Evolutionary conservation across 1,139 yeast species (phyloP).

Genomic region (Pneumocystis murina): DNA sequence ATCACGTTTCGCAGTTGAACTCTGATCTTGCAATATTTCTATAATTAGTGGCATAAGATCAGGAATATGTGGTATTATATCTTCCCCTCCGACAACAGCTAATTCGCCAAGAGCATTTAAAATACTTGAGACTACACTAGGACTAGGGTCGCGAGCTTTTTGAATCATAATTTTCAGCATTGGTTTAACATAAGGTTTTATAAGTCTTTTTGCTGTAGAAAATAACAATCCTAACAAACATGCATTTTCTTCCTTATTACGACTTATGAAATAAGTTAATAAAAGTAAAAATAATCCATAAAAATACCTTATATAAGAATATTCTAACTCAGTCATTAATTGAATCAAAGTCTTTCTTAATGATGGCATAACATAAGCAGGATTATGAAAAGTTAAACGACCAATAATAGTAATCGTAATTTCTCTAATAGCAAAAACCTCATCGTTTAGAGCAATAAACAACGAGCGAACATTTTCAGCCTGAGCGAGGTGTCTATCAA

Average conservation of each 20-base stretch:
- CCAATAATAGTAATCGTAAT: conserved; percentile 74
- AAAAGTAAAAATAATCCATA: neutral
- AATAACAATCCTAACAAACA: conserved; percentile 58
- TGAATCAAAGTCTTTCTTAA: conserved; percentile 75
- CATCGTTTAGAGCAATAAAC: conserved; percentile 85
- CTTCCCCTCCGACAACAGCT: conserved; percentile 79
- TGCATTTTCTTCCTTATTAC: conserved; percentile 82
- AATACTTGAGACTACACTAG: conserved; percentile 51
- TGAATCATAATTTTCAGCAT: conserved; percentile 71
- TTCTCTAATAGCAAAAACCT: conserved; percentile 64
- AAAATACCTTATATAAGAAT: conserved; percentile 37
- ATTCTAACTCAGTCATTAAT: conserved; percentile 68
- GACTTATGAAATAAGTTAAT: conserved; percentile 23
- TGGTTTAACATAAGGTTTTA: conserved; percentile 82
- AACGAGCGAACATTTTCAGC: conserved; percentile 76
- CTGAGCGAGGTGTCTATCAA: conserved; percentile 87
- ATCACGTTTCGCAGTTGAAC: conserved; percentile 70
- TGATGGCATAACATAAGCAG: conserved; percentile 91
- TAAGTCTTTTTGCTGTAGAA: conserved; percentile 59
- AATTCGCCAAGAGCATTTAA: conserved; percentile 82
- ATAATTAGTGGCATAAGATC: conserved; percentile 75
- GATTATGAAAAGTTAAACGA: conserved; percentile 68
- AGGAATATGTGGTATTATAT: conserved; percentile 54
- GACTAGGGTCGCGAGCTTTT: conserved; percentile 51
- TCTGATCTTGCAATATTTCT: conserved; percentile 82